phyloP scores from a whole-genome alignment of 2,329 filamentous ascomycete species.

The Colletotrichum sp. region DNA sequence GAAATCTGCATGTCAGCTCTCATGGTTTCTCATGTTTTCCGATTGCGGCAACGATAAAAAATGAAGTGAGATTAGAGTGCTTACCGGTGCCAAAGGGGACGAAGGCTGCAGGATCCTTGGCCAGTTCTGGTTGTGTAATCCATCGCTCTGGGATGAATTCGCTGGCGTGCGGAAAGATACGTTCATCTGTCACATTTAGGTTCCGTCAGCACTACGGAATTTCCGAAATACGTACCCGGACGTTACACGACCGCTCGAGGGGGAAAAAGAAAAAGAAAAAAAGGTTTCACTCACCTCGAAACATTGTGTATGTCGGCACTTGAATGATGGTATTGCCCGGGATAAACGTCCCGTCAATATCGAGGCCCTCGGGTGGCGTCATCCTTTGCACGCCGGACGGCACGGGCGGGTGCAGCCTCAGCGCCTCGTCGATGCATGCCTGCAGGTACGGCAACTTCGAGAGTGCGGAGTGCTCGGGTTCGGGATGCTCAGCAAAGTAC shows the following conservation, averaged over 20 bases:
- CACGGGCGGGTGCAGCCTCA: conserved; percentile 42
- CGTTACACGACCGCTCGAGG: background rate
- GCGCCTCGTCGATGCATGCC: conserved; percentile 43
- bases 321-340: conserved; percentile 40
- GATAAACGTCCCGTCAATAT: conserved; percentile 35
- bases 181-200: conserved; percentile 10
- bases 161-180: conserved; percentile 24
- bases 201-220: background rate
- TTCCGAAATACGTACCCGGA: background rate
- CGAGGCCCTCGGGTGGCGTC: conserved; percentile 41
- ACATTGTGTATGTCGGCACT: conserved; percentile 30
- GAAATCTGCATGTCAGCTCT: background rate
- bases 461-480: conserved; percentile 23
- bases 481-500: conserved; percentile 14
- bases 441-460: conserved; percentile 33
- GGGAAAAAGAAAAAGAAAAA: background rate
- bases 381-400: conserved; percentile 37
- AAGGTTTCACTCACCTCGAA: conserved; percentile 16
- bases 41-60: background rate
- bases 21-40: background rate
- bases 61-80: background rate
- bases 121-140: conserved; percentile 23
- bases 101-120: conserved; percentile 26
- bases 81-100: conserved; percentile 31
- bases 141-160: conserved; percentile 30